phyloP scores from a whole-genome alignment of 2,329 filamentous ascomycete genomes.

The Phaeoacremonium minimum region DNA sequence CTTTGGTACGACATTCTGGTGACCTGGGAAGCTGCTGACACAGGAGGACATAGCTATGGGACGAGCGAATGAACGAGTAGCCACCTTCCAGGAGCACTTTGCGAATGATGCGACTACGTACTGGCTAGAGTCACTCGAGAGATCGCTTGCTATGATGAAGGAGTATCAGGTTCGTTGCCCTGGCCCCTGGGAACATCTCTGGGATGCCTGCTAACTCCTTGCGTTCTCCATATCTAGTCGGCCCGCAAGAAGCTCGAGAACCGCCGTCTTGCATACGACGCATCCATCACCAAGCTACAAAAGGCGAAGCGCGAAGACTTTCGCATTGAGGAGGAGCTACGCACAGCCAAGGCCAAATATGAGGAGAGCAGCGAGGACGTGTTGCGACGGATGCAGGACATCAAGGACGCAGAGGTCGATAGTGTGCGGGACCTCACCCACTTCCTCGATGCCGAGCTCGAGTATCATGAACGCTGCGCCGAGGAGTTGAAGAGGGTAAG shows the following conservation, averaged over 20 bases:
- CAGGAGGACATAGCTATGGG: constrained; percentile 74
- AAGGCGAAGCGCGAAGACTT: constrained; percentile 94
- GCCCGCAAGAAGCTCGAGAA: constrained; percentile 92
- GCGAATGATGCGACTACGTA: constrained; percentile 70
- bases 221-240: constrained; percentile 36
- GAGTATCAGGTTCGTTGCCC: constrained; percentile 75
- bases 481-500: constrained; percentile 67
- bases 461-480: constrained; percentile 85
- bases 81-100: constrained; percentile 80
- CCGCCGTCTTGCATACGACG: constrained; percentile 84
- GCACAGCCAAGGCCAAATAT: constrained; percentile 89
- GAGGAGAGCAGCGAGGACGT: constrained; percentile 95
- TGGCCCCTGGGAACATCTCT: background rate
- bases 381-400: constrained; percentile 87
- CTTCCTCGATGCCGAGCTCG: constrained; percentile 84
- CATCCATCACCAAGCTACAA: constrained; percentile 83
- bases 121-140: constrained; percentile 90
- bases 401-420: constrained; percentile 86
- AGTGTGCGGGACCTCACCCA: constrained; percentile 73
- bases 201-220: background rate
- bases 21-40: background rate
- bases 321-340: constrained; percentile 85
- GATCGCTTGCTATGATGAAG: constrained; percentile 90
- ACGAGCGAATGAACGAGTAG: constrained; percentile 81
- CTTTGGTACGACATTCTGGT: constrained; percentile 1